Conservation (phyloP, 192 early-diverging fungal species). For the Backusella liffmaniae region DNA sequence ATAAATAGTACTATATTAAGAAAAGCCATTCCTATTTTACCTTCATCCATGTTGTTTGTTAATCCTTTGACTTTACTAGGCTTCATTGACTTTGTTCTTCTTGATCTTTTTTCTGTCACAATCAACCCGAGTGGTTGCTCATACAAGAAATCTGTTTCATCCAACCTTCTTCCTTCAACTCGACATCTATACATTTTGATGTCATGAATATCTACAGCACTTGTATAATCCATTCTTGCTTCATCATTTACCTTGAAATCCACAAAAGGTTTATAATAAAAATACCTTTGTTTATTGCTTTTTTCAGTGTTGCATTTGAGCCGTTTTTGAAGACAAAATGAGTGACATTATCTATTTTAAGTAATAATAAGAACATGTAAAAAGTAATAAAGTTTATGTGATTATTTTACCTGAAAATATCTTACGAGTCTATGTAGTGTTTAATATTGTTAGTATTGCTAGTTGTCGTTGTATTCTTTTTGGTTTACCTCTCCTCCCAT, state of each 20-base stretch:
- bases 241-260: slow-evolving; percentile 22
- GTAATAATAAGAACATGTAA: neutral
- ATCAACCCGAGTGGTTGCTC: slow-evolving; percentile 16
- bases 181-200: slow-evolving; percentile 12
- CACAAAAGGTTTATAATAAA: slow-evolving; percentile 30
- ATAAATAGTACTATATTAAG: slow-evolving; percentile 5
- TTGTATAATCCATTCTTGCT: neutral
- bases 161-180: neutral
- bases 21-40: neutral
- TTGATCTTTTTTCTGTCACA: neutral
- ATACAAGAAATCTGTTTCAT: slow-evolving; percentile 24
- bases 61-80: slow-evolving; percentile 30
- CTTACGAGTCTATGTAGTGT: slow-evolving; percentile 9
- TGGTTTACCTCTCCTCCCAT: slow-evolving; percentile 35
- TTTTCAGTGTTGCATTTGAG: slow-evolving; percentile 25
- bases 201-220: neutral
- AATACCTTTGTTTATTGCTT: slow-evolving; percentile 21
- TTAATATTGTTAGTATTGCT: neutral
- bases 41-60: neutral
- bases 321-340: slow-evolving; percentile 37
- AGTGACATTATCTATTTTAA: slow-evolving; percentile 25
- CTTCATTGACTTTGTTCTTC: slow-evolving; percentile 35
- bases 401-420: slow-evolving; percentile 18
- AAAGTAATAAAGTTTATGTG: neutral
- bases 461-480: neutral